Evolutionary conservation across 208 protist genomes (phyloP).

Genomic region (Leishmania aethiopica): DNA sequence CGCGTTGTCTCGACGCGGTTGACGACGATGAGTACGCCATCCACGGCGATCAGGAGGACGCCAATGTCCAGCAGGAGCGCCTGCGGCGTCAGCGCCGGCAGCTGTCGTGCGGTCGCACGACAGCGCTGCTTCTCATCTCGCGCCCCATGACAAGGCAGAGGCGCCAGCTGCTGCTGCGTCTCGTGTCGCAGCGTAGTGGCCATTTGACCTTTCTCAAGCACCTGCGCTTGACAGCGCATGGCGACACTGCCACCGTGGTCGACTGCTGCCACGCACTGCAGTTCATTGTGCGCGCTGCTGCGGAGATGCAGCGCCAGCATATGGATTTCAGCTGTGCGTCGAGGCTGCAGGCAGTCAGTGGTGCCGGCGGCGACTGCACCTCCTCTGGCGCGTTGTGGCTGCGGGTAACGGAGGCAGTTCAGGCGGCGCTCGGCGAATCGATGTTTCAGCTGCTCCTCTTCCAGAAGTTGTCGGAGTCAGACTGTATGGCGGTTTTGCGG

Average conservation of each 20-base stretch:
- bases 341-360: not conserved
- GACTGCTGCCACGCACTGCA: slow-evolving; percentile 78
- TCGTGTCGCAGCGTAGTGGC: slow-evolving; percentile 61
- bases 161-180: slow-evolving; percentile 41
- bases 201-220: slow-evolving; percentile 84
- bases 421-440: slow-evolving; percentile 53
- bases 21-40: slow-evolving; percentile 73
- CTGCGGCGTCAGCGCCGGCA: slow-evolving; percentile 63
- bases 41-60: slow-evolving; percentile 35
- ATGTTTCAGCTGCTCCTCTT: slow-evolving; percentile 69
- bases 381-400: slow-evolving; percentile 31
- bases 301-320: slow-evolving; percentile 37
- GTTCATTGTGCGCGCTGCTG: slow-evolving; percentile 54
- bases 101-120: slow-evolving; percentile 70
- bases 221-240: slow-evolving; percentile 61
- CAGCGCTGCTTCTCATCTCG: slow-evolving; percentile 67
- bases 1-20: slow-evolving; percentile 71
- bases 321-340: not conserved
- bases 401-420: slow-evolving; percentile 61
- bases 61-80: slow-evolving; percentile 11
- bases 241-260: slow-evolving; percentile 54
- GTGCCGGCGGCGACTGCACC: not conserved
- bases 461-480: slow-evolving; percentile 70
- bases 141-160: slow-evolving; percentile 50
- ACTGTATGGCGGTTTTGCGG: slow-evolving; percentile 60